phyloP scores from a whole-genome alignment of 371 early-diverging fungal genomes.

The Lichtheimia corymbifera region DNA sequence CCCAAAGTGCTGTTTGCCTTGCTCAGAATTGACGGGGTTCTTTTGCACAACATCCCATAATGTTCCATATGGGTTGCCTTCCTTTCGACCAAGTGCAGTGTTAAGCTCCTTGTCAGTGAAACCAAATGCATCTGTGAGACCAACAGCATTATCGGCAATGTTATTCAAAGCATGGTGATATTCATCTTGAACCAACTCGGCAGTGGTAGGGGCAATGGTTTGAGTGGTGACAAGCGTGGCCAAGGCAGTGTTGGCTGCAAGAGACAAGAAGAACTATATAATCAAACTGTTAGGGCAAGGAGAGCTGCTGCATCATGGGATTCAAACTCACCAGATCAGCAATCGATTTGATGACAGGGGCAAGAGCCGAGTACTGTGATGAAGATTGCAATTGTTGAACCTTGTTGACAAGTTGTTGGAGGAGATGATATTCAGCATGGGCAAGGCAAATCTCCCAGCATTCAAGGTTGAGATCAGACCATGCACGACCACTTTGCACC shows the following conservation, averaged over 20 bases:
- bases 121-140: conserved; percentile 71
- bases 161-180: conserved; percentile 24
- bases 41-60: conserved; percentile 64
- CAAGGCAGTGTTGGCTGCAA: conserved; percentile 23
- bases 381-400: conserved; percentile 5
- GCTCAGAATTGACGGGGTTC: conserved; percentile 60
- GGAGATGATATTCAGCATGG: conserved; percentile 43
- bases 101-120: conserved; percentile 64
- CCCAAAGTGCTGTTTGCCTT: conserved; percentile 20
- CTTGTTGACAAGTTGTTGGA: conserved; percentile 21
- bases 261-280: conserved; percentile 42
- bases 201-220: conserved; percentile 30
- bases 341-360: conserved; percentile 20
- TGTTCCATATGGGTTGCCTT: conserved; percentile 72
- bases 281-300: background rate
- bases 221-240: conserved; percentile 40
- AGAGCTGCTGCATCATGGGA: background rate
- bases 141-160: conserved; percentile 62
- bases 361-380: conserved; percentile 21
- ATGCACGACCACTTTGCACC: conserved; percentile 32
- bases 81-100: conserved; percentile 63
- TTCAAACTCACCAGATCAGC: conserved; percentile 36
- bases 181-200: conserved; percentile 22
- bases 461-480: conserved; percentile 60
- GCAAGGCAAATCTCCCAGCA: conserved; percentile 53